Conservation (phyloP, 768 basidiomycete genomes). For the Leccinum incarnatum region DNA sequence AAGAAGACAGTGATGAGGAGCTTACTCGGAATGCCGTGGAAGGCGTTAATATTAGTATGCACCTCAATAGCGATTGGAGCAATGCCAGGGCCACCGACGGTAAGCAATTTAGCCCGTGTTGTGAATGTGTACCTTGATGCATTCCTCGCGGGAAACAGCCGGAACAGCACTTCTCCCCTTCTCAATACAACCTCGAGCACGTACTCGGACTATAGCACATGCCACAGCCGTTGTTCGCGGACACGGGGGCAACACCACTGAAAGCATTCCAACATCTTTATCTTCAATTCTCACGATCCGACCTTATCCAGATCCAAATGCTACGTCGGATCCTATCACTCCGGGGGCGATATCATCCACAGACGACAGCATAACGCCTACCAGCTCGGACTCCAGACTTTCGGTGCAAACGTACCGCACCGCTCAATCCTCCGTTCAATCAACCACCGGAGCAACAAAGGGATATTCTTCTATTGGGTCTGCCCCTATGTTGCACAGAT, state of each 20-base stretch:
- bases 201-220: slow-evolving; percentile 67
- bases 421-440: slow-evolving; percentile 47
- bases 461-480: slow-evolving; percentile 69
- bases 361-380: slow-evolving; percentile 35
- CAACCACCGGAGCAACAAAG: slow-evolving; percentile 67
- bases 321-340: slow-evolving; percentile 39
- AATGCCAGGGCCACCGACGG: slow-evolving; percentile 35
- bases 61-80: slow-evolving; percentile 48
- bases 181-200: slow-evolving; percentile 43
- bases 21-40: slow-evolving; percentile 54
- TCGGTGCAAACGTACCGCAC: slow-evolving; percentile 66
- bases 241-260: slow-evolving; percentile 39
- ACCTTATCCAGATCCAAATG: slow-evolving; percentile 51
- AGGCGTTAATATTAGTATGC: slow-evolving; percentile 47
- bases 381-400: slow-evolving; percentile 45
- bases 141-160: slow-evolving; percentile 32
- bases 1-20: slow-evolving; percentile 65
- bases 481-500: slow-evolving; percentile 70
- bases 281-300: slow-evolving; percentile 76
- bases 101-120: slow-evolving; percentile 9
- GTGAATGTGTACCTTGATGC: slow-evolving; percentile 11
- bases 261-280: slow-evolving; percentile 48
- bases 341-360: slow-evolving; percentile 34
- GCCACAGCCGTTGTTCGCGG: slow-evolving; percentile 62
- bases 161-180: slow-evolving; percentile 54